Evolutionary conservation across 1,284 basidiomycete species (phyloP).

Genomic region (Psilocybe mexicana): DNA sequence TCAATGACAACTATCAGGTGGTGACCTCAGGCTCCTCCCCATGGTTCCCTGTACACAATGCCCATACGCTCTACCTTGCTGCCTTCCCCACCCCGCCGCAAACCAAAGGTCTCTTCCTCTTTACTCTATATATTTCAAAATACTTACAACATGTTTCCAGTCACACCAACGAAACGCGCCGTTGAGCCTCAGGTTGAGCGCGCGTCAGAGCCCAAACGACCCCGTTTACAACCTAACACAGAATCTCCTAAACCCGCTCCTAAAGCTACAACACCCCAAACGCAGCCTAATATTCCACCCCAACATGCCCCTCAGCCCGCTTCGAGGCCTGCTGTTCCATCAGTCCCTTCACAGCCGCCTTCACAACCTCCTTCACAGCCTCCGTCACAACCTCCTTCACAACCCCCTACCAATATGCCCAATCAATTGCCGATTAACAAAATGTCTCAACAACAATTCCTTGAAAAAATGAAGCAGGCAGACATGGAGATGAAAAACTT

Average conservation of each 20-base stretch:
- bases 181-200: constrained; percentile 30
- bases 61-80: constrained; percentile 48
- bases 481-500: constrained; percentile 24
- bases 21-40: constrained; percentile 41
- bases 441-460: constrained; percentile 10
- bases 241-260: constrained; percentile 28
- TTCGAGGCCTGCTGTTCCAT: not conserved
- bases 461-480: constrained; percentile 14
- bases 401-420: not conserved
- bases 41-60: constrained; percentile 55
- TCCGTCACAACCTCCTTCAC: not conserved
- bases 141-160: not conserved
- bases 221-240: constrained; percentile 25
- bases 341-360: not conserved
- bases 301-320: constrained; percentile 10
- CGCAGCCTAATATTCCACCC: constrained; percentile 9
- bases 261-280: constrained; percentile 14
- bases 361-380: not conserved
- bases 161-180: constrained; percentile 29
- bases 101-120: constrained; percentile 35
- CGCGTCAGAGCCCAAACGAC: constrained; percentile 38
- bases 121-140: not conserved
- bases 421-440: not conserved
- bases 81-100: constrained; percentile 45
- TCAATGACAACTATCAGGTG: constrained; percentile 29